phyloP scores from a whole-genome alignment of 257 asterid species.

The Knoxia roxburghii region DNA sequence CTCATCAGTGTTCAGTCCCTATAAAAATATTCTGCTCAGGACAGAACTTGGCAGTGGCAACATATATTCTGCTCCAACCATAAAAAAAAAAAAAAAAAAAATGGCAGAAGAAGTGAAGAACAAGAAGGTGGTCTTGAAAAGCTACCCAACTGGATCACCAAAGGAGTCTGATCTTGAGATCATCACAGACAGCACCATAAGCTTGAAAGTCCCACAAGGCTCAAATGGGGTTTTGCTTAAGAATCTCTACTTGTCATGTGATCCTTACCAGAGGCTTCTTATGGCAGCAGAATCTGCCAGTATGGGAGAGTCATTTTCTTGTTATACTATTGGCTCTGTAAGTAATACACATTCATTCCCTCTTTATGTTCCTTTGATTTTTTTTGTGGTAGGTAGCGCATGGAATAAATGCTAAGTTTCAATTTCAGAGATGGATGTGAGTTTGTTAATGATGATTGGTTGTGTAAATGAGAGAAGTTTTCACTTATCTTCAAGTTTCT shows the following conservation, averaged over 20 bases:
- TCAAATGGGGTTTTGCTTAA: slow-evolving; percentile 7
- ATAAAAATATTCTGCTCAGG: too few species aligned
- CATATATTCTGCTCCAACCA: too few species aligned
- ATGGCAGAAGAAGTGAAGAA: neutral
- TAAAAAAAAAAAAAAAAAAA: too few species aligned
- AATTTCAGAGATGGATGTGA: neutral
- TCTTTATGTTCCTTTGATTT: too few species aligned
- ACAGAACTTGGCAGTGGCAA: too few species aligned
- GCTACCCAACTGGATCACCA: neutral
- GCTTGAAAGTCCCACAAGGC: slow-evolving; percentile 9
- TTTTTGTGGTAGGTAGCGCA: neutral
- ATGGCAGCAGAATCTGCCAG: neutral
- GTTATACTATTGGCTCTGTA: slow-evolving; percentile 13
- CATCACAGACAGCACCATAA: neutral
- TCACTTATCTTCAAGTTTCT: too few species aligned
- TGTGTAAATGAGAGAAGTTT: too few species aligned
- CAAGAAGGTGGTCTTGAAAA: neutral
- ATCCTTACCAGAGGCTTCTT: neutral
- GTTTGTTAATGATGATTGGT: neutral
- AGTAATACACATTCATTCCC: neutral
- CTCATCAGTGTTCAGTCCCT: too few species aligned
- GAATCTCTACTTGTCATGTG: slow-evolving; percentile 7
- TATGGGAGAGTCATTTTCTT: neutral
- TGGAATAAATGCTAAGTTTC: too few species aligned
- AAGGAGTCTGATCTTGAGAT: slow-evolving; percentile 12